These are phyloP conservation scores for Brassica carinata DNA, from an alignment of 345 rosid species.

Conservation along the genomic window DNA sequence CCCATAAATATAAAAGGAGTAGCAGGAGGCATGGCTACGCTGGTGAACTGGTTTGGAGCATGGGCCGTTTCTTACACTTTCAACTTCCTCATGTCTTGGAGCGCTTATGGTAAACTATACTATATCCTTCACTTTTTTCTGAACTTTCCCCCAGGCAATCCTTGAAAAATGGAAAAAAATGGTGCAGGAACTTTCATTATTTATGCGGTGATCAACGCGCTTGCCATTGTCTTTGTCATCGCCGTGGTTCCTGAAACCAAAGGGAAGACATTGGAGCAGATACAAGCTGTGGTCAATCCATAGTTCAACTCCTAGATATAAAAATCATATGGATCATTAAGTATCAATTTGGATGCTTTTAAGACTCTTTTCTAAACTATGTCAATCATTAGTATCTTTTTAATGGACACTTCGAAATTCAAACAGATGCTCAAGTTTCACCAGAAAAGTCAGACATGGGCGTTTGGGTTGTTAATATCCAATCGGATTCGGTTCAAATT, in stretches of 20 bases:
- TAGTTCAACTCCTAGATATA: conserved; percentile 24
- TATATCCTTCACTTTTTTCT: background rate
- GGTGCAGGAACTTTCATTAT: conserved; percentile 67
- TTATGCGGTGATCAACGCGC: conserved; percentile 71
- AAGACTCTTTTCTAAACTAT: background rate
- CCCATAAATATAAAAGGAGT: conserved; percentile 91
- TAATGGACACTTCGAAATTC: background rate
- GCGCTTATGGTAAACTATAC: conserved; percentile 66
- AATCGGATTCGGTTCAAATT: background rate
- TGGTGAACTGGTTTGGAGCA: conserved; percentile 96
- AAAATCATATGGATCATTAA: background rate
- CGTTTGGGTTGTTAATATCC: background rate
- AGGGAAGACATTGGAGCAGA: conserved; percentile 86
- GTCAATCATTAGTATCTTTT: background rate
- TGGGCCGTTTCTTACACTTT: conserved; percentile 91
- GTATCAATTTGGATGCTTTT: background rate
- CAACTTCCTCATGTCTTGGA: conserved; percentile 93
- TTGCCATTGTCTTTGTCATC: conserved; percentile 57
- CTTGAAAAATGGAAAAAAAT: background rate
- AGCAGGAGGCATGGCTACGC: conserved; percentile 87
- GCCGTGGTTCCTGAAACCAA: conserved; percentile 85
- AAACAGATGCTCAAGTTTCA: background rate
- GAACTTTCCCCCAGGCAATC: background rate
- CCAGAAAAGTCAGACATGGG: background rate
- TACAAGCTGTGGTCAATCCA: conserved; percentile 70